Evolutionary conservation across 768 basidiomycete genomes (phyloP), one percentile per base, ranked within the genome.

Genomic region (Kwoniella pini): DNA sequence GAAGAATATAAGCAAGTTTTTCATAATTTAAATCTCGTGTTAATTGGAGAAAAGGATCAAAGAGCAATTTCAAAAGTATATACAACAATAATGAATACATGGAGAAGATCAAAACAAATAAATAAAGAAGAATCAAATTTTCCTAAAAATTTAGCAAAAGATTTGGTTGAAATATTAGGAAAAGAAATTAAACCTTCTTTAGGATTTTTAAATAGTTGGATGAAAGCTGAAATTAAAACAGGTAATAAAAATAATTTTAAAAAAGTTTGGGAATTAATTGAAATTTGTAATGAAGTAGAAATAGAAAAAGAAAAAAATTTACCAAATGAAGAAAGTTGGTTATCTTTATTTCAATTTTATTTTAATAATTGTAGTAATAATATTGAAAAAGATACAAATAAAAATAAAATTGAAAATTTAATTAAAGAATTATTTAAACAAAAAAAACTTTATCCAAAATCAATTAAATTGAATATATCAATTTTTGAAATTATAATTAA

Each of bases 131-230:
- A 36, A 12, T 22, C 44, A 17, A 36, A 19, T 3, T 50, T 58
- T 24, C 51, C 51, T n/a, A 15, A 27, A 40, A 17, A n/a, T 26
- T 30, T 58, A 24, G 63, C 51, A 17, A 46, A 44, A 26, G 54
- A 54, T 46, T 44, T 61, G 1, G 38, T 58, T 13, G 50, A 54
- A 9, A 36, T 54, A 1, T 22, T 66, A 0, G 33, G 43, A 4
- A 59, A 46, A 15, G 59, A 51, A 21, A 4, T 2, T 30, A 17
- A 30, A n/a, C 44, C 60, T 6, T 39, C 52, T 13, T 15, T 63
- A 17, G 58, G 48, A 24, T 64, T 71, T 31, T 33, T 63, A 19
- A 71, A 71, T 49, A 57, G 52, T 9, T 71, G 70, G 70, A 62
- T 71, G 64, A 58, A 49, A 22, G 62, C 67, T 24, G 70, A 71